Evolutionary conservation across 108 stramenopile genomes (phyloP).

Genomic region (Skeletonema tropicum): DNA sequence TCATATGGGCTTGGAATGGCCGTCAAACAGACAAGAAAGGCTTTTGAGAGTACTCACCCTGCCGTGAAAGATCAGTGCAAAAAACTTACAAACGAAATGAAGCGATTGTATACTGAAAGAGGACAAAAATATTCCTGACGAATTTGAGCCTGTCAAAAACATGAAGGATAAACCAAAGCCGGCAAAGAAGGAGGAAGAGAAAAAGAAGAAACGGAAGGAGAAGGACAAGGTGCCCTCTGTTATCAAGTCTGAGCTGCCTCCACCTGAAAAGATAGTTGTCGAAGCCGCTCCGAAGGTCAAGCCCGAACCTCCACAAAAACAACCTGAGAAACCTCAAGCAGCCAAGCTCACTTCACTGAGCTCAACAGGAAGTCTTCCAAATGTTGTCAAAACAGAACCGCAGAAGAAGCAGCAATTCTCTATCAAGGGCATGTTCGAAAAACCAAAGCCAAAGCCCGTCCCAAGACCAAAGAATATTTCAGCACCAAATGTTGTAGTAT

Average conservation of each 20-base stretch:
- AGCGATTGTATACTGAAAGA: constrained; percentile 51
- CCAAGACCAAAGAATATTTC: constrained; percentile 22
- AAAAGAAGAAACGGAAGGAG: constrained; percentile 7
- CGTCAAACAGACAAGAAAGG: constrained; percentile 47
- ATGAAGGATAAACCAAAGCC: constrained; percentile 6
- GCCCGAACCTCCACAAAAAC: constrained; percentile 24
- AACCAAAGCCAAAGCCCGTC: constrained; percentile 41
- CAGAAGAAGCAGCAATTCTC: constrained; percentile 42
- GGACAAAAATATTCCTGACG: constrained; percentile 35
- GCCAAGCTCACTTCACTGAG: constrained; percentile 2
- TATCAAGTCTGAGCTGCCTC: constrained; percentile 21
- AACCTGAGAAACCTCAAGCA: neutral
- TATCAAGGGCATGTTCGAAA: constrained; percentile 53
- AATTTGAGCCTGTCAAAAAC: constrained; percentile 53
- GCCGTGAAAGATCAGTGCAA: constrained; percentile 50
- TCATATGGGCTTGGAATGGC: constrained; percentile 47
- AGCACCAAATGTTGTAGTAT: constrained; percentile 5
- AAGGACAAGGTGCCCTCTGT: constrained; percentile 21
- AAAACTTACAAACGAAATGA: constrained; percentile 49
- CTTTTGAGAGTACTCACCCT: constrained; percentile 41
- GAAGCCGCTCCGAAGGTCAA: constrained; percentile 16
- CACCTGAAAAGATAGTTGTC: constrained; percentile 1
- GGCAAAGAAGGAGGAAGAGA: neutral
- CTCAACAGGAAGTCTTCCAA: neutral
- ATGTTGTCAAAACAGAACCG: constrained; percentile 15